Base-by-base conservation (phyloP, 2,329 filamentous ascomycete genomes). In the Penicillium sp. region DNA sequence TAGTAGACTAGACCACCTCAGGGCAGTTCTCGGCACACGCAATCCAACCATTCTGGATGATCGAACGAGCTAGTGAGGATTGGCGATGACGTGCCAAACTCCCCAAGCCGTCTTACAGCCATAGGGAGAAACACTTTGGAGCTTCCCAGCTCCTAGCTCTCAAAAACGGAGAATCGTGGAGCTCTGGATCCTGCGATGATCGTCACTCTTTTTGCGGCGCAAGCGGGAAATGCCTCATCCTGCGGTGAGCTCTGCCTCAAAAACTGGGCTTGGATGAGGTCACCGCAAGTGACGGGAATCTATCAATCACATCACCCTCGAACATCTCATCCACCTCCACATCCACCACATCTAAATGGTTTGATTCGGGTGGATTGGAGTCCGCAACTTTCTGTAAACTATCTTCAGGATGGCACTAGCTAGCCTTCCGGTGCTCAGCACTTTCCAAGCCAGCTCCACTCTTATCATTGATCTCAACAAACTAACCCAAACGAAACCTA, bases 201-300 rank as follows among this genome's bases (percentile, higher is more conserved):
- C 42, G 11, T 45, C 42, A 11, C 42, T 45, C 42, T 45, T 45
- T 45, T 45, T 45, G 42, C 26, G 31, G 42, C 19, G 37, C 40
- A 29, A 10, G 23, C 14, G 16, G 28, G 42, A 45, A 45, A 24
- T 45, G 26, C 16, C 42, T 29, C 42, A 45, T 45, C 42, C 42
- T 45, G 26, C 42, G 26, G 42, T 45, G 42, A 45, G 26, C 42
- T 45, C 11, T 24, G 42, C n/a, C 42, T 31, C 42, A 33, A 45
- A 45, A 45, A 45, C 26, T 19, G 42, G 42, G 8, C 42, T 45
- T 31, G 24, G 42, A 45, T 45, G 26, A 28, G 23, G 42, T 45
- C 42, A 31, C 42, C n/a, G 11, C 28, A 3, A 29, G 42, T 11
- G 16, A 45, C 16, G 18, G 13, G 18, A 28, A 26, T 11, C 11